phyloP scores from a whole-genome alignment of 2,329 filamentous ascomycete species.

The Mariannaea elegans region DNA sequence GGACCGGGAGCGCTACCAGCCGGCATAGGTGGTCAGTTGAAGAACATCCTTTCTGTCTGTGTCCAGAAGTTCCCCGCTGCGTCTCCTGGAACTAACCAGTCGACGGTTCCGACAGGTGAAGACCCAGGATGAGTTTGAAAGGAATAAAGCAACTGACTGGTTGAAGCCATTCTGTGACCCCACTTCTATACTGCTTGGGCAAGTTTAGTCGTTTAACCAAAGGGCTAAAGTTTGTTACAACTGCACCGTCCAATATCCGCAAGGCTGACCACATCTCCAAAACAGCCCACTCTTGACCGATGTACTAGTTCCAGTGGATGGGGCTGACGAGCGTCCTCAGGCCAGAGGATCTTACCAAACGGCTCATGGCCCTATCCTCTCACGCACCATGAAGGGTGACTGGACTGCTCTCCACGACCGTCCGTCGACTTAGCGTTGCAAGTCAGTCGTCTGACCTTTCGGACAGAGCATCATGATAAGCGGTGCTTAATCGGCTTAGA shows the following conservation, averaged over 20 bases:
- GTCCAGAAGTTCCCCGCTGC: conserved; percentile 51
- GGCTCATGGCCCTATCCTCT: conserved; percentile 77
- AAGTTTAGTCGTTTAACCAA: conserved; percentile 34
- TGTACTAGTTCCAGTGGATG: conserved; percentile 69
- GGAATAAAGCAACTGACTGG: conserved; percentile 58
- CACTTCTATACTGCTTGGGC: conserved; percentile 45
- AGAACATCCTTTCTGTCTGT: conserved; percentile 61
- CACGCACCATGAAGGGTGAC: conserved; percentile 61
- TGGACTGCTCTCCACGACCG: conserved; percentile 62
- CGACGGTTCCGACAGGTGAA: conserved; percentile 56
- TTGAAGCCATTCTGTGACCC: conserved; percentile 57
- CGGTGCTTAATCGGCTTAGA: conserved; percentile 61
- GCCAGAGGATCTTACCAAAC: conserved; percentile 76
- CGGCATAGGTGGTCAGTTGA: conserved; percentile 48
- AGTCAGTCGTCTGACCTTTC: conserved; percentile 57
- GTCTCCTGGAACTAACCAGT: conserved; percentile 39
- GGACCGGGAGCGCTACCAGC: conserved; percentile 55
- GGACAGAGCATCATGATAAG: conserved; percentile 52
- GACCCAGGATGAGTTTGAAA: conserved; percentile 32
- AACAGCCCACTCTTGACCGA: conserved; percentile 57
- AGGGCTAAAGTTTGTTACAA: conserved; percentile 32
- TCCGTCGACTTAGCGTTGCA: conserved; percentile 53
- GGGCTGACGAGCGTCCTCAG: conserved; percentile 79
- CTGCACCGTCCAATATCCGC: conserved; percentile 23
- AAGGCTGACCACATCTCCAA: conserved; percentile 45